Conservation (phyloP, 495 filamentous ascomycete species). For the Talaromyces proteolyticus region DNA sequence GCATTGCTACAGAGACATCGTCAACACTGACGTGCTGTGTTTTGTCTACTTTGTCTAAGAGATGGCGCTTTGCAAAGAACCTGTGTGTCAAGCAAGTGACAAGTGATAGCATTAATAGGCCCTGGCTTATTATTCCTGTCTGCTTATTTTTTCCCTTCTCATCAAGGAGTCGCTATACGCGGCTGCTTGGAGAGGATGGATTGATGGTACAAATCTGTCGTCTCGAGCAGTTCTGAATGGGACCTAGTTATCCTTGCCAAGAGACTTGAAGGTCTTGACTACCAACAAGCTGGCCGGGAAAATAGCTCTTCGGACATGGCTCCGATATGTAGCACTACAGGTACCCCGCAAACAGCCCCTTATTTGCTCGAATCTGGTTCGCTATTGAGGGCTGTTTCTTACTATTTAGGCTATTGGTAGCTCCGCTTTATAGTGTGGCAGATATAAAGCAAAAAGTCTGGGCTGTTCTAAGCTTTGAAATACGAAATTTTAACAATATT, state of each 20-base stretch:
- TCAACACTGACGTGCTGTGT: background rate
- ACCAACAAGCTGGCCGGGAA: constrained; percentile 1
- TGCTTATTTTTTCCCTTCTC: constrained; percentile 28
- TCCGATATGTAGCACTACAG: constrained; percentile 4
- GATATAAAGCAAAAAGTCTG: too few relatives aligned
- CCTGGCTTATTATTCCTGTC: background rate
- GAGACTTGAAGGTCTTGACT: too few relatives aligned
- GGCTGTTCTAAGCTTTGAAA: too few relatives aligned
- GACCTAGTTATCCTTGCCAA: too few relatives aligned
- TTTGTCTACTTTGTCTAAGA: background rate
- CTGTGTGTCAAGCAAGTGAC: background rate
- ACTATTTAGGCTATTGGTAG: too few relatives aligned
- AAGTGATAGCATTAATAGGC: constrained; percentile 7
- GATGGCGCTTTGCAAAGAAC: background rate
- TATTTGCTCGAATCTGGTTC: too few relatives aligned
- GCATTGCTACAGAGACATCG: background rate
- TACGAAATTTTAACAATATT: too few relatives aligned
- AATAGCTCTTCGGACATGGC: too few relatives aligned
- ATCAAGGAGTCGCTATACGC: constrained; percentile 36
- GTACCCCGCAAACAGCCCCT: constrained; percentile 10
- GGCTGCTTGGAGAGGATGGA: constrained; percentile 38
- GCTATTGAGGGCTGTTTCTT: too few relatives aligned
- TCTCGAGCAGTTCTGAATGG: constrained; percentile 4
- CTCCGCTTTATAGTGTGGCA: too few relatives aligned
- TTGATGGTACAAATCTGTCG: constrained; percentile 8